These are phyloP conservation scores for Stipa capillata DNA, from an alignment of 176 grass and related monocot genomes.

Conservation along the genomic window DNA sequence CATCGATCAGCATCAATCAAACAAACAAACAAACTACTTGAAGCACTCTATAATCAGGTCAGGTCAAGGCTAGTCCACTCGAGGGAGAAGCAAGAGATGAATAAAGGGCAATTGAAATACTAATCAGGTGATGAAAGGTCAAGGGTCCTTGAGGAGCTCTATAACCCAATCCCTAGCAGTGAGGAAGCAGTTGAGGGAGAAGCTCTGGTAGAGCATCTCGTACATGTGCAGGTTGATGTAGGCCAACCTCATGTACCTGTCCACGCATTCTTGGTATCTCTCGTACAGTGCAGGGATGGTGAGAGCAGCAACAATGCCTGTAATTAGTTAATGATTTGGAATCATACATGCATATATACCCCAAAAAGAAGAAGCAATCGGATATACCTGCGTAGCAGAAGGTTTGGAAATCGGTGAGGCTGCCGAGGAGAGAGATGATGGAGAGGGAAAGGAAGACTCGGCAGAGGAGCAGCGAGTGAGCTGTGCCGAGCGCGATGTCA, in stretches of 20 bases:
- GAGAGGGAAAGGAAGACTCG: not conserved
- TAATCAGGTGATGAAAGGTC: no score
- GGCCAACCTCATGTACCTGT: constrained; percentile 29
- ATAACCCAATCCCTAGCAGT: constrained; percentile 31
- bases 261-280: constrained; percentile 46
- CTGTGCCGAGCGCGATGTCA: not conserved
- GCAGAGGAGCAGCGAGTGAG: not conserved
- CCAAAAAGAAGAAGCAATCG: not conserved
- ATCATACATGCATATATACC: no score
- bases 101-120: no score
- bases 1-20: not conserved
- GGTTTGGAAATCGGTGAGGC: not conserved
- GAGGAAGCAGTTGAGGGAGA: constrained; percentile 43
- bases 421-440: not conserved
- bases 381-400: not conserved
- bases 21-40: not conserved
- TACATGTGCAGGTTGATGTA: constrained; percentile 66
- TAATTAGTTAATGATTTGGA: no score
- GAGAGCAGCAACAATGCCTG: constrained; percentile 45
- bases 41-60: no score
- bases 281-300: constrained; percentile 63
- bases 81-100: no score
- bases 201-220: constrained; percentile 47
- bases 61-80: no score
- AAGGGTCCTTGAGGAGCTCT: constrained; percentile 45